Conservation (phyloP, 768 basidiomycete genomes). For the Lentinula sp. region DNA sequence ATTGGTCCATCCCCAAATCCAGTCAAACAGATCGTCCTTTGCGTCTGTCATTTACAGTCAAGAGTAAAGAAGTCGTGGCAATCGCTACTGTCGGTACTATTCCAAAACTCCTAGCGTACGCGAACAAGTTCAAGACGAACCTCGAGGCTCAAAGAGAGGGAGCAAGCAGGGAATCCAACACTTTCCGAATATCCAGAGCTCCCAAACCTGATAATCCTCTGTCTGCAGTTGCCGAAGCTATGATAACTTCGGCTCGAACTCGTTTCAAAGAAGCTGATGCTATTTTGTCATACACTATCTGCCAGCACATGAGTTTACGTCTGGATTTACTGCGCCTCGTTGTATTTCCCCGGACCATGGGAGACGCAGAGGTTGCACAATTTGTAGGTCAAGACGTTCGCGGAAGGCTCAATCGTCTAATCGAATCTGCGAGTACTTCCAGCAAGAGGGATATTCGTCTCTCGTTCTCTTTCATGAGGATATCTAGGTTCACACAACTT, state of each 20-base stretch:
- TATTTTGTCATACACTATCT: conserved; percentile 53
- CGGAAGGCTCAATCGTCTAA: conserved; percentile 63
- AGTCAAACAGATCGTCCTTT: conserved; percentile 45
- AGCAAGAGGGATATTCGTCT: conserved; percentile 62
- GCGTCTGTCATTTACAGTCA: conserved; percentile 69
- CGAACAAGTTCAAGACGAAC: conserved; percentile 68
- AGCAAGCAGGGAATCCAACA: conserved; percentile 72
- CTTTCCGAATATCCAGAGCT: conserved; percentile 66
- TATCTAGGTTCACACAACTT: conserved; percentile 66
- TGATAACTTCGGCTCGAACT: conserved; percentile 68
- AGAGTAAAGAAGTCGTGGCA: conserved; percentile 60
- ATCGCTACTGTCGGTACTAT: conserved; percentile 70
- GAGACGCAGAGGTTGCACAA: conserved; percentile 71
- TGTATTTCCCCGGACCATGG: conserved; percentile 76
- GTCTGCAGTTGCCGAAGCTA: conserved; percentile 81
- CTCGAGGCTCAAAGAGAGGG: conserved; percentile 68
- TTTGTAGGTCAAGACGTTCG: conserved; percentile 63
- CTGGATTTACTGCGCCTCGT: conserved; percentile 61
- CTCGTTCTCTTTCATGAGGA: conserved; percentile 70
- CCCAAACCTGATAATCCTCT: conserved; percentile 77
- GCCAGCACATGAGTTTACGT: conserved; percentile 69
- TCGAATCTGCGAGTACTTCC: conserved; percentile 42
- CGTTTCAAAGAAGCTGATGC: conserved; percentile 65
- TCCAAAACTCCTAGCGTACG: conserved; percentile 70
- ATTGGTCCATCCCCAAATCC: conserved; percentile 60